Evolutionary conservation across 805 yeast species (phyloP), one percentile per base, ranked within the genome.

Genomic region (Huiozyma sinensis): DNA sequence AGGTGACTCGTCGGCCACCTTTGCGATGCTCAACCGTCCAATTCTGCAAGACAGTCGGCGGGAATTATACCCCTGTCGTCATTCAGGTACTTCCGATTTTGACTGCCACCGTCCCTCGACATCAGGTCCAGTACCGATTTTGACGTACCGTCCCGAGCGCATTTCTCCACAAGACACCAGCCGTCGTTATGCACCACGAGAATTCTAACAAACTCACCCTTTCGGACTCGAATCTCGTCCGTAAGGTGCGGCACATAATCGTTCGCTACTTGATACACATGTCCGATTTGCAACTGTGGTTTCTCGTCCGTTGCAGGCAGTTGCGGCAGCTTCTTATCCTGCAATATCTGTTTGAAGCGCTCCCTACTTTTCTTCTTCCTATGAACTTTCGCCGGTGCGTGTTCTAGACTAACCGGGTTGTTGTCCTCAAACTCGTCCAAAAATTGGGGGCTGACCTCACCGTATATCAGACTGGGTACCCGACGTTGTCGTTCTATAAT

Each of bases 101-200:
- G 30, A 6, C 29, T 11, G 9, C 7, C 5, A 7, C 10, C 37
- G 6, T 33, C 27, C 6, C 7, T 10, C n/a, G n/a, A n/a, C 24
- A 8, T 29, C 27, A 6, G 33, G 11, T 30, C 10, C 2, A 39
- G 6, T 31, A 41, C 38, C 5, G 46, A 38, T 28, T 45, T 27
- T 33, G 44, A 4, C 6, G 47, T 41, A 0, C 67, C 70, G 17
- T 47, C 45, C 10, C 13, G 17, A 11, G 51, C 47, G 43, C 65
- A 61, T 41, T 62, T 67, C 42, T 68, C 71, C 2, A 60, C 70
- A 9, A 69, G 49, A 44, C 71, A 68, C 73, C 73, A 69, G 4
- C 72, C 71, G 49, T 69, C 73, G 1, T 70, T 64, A 50, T 69
- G 73, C 12, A 61, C 58, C 1, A 71, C 69, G 6, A 68, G 45